These are phyloP conservation scores for Aspergillus leporis DNA, from an alignment of 495 filamentous ascomycete species.

Conservation along the genomic window DNA sequence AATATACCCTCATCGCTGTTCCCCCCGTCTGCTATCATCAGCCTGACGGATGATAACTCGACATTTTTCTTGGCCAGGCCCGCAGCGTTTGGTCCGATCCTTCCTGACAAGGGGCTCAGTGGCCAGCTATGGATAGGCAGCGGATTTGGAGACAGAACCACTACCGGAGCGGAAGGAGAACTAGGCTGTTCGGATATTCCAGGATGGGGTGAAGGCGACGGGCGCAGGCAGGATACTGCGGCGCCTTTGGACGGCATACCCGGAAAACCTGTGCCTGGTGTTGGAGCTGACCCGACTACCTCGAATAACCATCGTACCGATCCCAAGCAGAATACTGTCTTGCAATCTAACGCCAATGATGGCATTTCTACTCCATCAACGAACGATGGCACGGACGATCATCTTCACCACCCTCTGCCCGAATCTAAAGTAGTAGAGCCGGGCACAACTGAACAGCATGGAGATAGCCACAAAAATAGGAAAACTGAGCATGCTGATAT, in stretches of 20 bases:
- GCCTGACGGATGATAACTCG: slow-evolving; percentile 94
- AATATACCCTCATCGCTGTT: slow-evolving; percentile 77
- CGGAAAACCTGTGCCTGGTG: slow-evolving; percentile 29
- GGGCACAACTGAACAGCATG: slow-evolving; percentile 34
- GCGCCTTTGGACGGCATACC: slow-evolving; percentile 28
- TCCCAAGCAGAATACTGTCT: slow-evolving; percentile 27
- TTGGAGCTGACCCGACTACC: slow-evolving; percentile 22
- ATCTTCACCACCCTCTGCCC: slow-evolving; percentile 71
- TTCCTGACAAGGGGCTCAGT: slow-evolving; percentile 75
- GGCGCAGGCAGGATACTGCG: slow-evolving; percentile 33
- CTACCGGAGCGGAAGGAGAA: slow-evolving; percentile 68
- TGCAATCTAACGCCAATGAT: slow-evolving; percentile 23
- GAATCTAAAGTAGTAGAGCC: slow-evolving; percentile 41
- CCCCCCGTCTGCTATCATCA: slow-evolving; percentile 91
- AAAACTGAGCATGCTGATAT: slow-evolving; percentile 79
- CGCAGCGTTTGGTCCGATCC: slow-evolving; percentile 84
- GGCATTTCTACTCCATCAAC: slow-evolving; percentile 29
- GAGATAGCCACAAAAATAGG: slow-evolving; percentile 45
- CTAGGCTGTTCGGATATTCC: slow-evolving; percentile 98
- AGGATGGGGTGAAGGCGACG: slow-evolving; percentile 70
- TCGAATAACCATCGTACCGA: slow-evolving; percentile 26
- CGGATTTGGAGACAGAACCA: slow-evolving; percentile 75
- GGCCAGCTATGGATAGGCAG: slow-evolving; percentile 88
- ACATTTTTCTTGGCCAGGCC: slow-evolving; percentile 93
- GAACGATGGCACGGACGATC: slow-evolving; percentile 89